Evolutionary conservation across 768 basidiomycete species (phyloP).

Genomic region (Suillus subaureus): DNA sequence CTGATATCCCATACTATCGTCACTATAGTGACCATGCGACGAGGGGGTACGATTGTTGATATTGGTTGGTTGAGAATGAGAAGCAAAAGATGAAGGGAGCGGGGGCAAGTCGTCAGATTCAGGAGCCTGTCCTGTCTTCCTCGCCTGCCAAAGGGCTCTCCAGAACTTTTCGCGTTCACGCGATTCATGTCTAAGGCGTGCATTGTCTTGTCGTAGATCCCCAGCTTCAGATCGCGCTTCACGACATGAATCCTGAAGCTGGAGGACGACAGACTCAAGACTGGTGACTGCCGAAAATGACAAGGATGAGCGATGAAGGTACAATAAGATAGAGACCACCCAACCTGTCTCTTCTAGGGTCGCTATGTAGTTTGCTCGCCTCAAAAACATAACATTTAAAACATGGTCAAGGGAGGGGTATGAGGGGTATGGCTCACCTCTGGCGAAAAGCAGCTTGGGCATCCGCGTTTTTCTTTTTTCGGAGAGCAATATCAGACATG

Average conservation of each 20-base stretch:
- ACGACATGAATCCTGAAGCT: constrained; percentile 80
- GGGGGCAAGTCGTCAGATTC: constrained; percentile 56
- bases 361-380: constrained; percentile 82
- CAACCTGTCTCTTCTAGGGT: constrained; percentile 82
- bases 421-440: constrained; percentile 32
- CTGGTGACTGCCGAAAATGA: constrained; percentile 60
- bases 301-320: constrained; percentile 19
- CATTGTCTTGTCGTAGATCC: constrained; percentile 69
- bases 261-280: constrained; percentile 81
- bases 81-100: constrained; percentile 45
- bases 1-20: constrained; percentile 52
- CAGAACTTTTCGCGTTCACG: constrained; percentile 77
- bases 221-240: constrained; percentile 61
- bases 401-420: constrained; percentile 7
- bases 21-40: constrained; percentile 39
- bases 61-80: constrained; percentile 34
- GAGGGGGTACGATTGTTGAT: constrained; percentile 41
- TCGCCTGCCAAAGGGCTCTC: constrained; percentile 67
- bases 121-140: constrained; percentile 55
- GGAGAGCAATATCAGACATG: constrained; percentile 67
- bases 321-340: constrained; percentile 8
- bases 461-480: constrained; percentile 90
- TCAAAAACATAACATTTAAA: constrained; percentile 20
- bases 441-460: constrained; percentile 87
- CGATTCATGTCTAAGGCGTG: constrained; percentile 61